Evolutionary conservation across 805 yeast species (phyloP).

Genomic region (Nakazawaea sp.): DNA sequence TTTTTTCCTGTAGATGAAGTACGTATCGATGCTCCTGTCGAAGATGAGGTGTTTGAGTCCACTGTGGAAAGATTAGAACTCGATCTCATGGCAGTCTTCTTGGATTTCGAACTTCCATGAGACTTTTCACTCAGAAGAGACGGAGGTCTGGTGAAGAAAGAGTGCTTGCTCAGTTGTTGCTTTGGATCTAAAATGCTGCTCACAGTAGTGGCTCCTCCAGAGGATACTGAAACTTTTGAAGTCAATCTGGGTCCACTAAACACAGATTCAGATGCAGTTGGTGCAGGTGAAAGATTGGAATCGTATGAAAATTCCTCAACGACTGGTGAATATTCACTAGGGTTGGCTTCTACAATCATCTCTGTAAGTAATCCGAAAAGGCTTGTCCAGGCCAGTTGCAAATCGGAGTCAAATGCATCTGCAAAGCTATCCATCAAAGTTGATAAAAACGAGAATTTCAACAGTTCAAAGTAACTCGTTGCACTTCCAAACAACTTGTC

Average conservation of each 20-base stretch:
- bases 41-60: background rate
- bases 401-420: constrained; percentile 3
- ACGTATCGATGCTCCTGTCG: background rate
- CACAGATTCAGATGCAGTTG: background rate
- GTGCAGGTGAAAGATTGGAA: too few relatives aligned
- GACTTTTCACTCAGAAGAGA: background rate
- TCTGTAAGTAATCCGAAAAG: background rate
- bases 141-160: background rate
- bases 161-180: too few relatives aligned
- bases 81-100: background rate
- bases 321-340: background rate
- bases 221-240: background rate
- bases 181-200: too few relatives aligned
- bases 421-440: constrained; percentile 10
- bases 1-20: background rate
- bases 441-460: background rate
- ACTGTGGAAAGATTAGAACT: background rate
- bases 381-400: constrained; percentile 6
- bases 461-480: background rate
- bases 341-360: background rate
- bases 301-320: background rate
- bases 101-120: background rate
- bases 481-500: background rate
- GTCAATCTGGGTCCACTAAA: too few relatives aligned
- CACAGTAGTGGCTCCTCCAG: too few relatives aligned